phyloP scores from a whole-genome alignment of 768 basidiomycete species.

The Kondoa malvinella region DNA sequence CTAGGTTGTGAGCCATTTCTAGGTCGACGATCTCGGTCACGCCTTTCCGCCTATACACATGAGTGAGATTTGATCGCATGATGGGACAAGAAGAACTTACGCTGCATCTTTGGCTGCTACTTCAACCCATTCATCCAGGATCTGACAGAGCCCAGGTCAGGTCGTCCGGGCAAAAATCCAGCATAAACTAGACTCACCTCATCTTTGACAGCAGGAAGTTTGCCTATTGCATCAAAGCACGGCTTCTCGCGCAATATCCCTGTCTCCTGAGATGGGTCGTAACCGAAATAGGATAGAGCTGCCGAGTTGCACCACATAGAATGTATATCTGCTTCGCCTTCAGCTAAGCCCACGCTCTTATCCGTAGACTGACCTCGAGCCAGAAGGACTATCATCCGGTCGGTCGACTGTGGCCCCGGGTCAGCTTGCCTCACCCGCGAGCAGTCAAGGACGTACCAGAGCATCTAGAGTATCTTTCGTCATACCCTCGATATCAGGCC shows the following conservation, averaged over 20 bases:
- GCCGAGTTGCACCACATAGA: background rate
- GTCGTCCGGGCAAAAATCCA: too few species aligned
- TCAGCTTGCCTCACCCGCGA: background rate
- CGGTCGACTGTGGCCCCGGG: background rate
- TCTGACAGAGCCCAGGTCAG: too few species aligned
- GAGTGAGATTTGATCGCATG: background rate
- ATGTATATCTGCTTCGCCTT: background rate
- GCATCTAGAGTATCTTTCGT: slow-evolving; percentile 13
- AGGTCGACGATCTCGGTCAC: slow-evolving; percentile 28
- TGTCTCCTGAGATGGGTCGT: background rate
- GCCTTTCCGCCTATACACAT: slow-evolving; percentile 18
- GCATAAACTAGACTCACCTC: background rate
- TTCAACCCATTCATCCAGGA: slow-evolving; percentile 17
- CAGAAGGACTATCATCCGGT: background rate
- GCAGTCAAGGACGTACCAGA: slow-evolving; percentile 6
- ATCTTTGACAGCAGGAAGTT: background rate
- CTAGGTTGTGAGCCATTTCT: slow-evolving; percentile 27
- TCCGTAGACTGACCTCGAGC: background rate
- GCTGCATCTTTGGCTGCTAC: slow-evolving; percentile 23
- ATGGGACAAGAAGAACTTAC: slow-evolving; percentile 15
- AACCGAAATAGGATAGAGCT: background rate
- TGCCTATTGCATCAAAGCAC: background rate
- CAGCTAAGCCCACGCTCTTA: background rate
- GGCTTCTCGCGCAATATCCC: background rate
- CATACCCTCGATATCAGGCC: slow-evolving; percentile 21